Percentiles rank a stretch among this genome's conserved stretches.
Evolutionary conservation across 371 early-diverging fungal genomes (phyloP).

Genomic region (Zancudomyces culisetae): DNA sequence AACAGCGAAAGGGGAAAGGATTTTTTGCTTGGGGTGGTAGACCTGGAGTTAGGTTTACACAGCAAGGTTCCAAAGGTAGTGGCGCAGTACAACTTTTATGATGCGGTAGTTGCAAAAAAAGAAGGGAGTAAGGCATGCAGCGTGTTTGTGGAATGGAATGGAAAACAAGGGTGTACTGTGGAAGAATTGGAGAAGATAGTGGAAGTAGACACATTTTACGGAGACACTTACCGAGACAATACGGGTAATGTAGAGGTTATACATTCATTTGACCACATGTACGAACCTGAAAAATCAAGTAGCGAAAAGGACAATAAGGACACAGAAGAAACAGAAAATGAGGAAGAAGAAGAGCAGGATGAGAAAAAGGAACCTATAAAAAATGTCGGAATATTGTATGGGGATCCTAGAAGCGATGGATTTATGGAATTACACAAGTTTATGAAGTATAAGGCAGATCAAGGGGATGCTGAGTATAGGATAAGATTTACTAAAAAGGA

Average conservation of each 20-base stretch:
- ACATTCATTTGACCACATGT: slow-evolving; percentile 15
- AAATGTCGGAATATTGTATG: slow-evolving; percentile 16
- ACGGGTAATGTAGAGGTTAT: slow-evolving; percentile 32
- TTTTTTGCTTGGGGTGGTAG: slow-evolving; percentile 11
- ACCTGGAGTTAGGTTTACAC: slow-evolving; percentile 27
- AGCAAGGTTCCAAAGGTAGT: slow-evolving; percentile 54
- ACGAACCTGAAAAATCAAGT: slow-evolving; percentile 14
- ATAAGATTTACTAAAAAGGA: slow-evolving; percentile 27
- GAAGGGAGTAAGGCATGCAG: too few relatives aligned
- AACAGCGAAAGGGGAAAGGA: background rate
- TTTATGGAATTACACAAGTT: slow-evolving; percentile 15
- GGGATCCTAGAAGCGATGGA: slow-evolving; percentile 11
- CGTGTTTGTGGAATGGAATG: slow-evolving; percentile 21
- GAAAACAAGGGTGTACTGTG: too few relatives aligned
- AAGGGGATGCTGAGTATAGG: slow-evolving; percentile 12
- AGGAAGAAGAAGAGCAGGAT: slow-evolving; percentile 16
- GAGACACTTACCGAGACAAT: slow-evolving; percentile 20
- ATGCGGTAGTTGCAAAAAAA: slow-evolving; percentile 20
- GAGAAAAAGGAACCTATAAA: background rate
- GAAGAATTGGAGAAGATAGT: slow-evolving; percentile 14
- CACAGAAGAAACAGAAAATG: slow-evolving; percentile 7
- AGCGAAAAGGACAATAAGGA: slow-evolving; percentile 13
- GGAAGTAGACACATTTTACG: slow-evolving; percentile 10
- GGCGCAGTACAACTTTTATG: slow-evolving; percentile 60
- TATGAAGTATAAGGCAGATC: slow-evolving; percentile 8